Base-by-base conservation (phyloP, 140 eudicot species). In the Artemisia princeps region DNA sequence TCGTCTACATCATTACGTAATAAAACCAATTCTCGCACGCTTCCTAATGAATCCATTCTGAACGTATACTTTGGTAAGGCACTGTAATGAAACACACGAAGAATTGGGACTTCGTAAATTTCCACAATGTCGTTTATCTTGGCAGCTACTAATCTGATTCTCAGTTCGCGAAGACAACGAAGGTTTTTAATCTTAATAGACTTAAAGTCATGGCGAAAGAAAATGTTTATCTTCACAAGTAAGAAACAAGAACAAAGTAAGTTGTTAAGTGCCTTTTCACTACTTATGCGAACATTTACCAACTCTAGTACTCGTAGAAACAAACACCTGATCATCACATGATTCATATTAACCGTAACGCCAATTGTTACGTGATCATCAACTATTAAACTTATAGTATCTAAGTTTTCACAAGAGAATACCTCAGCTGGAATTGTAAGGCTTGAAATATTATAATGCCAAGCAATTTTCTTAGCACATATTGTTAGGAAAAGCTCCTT, bases 191-290 rank as follows among this genome's bases (percentile, higher is more conserved):
- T 11, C 30, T 8, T 55, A 24, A 55, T 55, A 7, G 1, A 7
- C 30, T 55, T 24, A 4, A 55, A 15, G 3, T 12, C 11, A 7
- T 55, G 20, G n/a, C 30, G 28, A 17, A 55, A 19, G 10, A 0
- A 4, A 55, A 55, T 19, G 60, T 19, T 55, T 17, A 55, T 55
- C 30, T 55, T 55, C 60, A 19, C 60, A 55, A 55, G 60, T 55
- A 55, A 55, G 60, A 24, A 7, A 55, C 60, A 55, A 17, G 30
- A 7, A 55, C 13, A 55, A 3, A 55, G 4, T 55, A 55, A 0
- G 6, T 9, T 19, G 19, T 55, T 24, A 8, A 55, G 30, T 1
- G 12, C 60, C 20, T 55, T 28, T 55, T 55, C 5, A 33, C 42
- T 33, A 55, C 6, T 19, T 55, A 55, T 55, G 60, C 30, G 23